These are phyloP conservation scores for Neurospora sp. DNA, from an alignment of 495 filamentous ascomycete genomes.

Conservation along the genomic window DNA sequence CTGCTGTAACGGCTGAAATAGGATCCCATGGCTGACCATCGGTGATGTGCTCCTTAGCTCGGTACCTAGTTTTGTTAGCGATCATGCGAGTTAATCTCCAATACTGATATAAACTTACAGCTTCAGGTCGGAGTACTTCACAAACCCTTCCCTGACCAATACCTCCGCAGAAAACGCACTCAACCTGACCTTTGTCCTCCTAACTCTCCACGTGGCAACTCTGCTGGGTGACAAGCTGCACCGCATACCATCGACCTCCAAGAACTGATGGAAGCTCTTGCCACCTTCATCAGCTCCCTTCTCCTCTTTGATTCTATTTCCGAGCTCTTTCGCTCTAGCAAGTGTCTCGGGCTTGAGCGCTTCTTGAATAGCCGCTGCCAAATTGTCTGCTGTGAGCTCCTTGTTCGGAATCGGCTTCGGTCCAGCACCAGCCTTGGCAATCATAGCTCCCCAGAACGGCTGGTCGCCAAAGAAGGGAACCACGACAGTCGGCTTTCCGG, in stretches of 20 bases:
- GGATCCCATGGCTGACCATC: slow-evolving; percentile 65
- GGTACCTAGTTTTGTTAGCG: slow-evolving; percentile 42
- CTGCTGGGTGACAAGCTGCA: slow-evolving; percentile 56
- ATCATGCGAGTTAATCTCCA: background rate
- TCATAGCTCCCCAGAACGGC: slow-evolving; percentile 74
- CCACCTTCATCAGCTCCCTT: slow-evolving; percentile 53
- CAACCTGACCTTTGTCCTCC: slow-evolving; percentile 49
- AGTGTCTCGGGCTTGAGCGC: slow-evolving; percentile 47
- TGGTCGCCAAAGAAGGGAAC: slow-evolving; percentile 85
- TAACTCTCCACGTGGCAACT: slow-evolving; percentile 61
- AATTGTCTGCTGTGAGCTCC: slow-evolving; percentile 49
- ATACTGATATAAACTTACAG: slow-evolving; percentile 37
- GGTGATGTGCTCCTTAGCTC: slow-evolving; percentile 58
- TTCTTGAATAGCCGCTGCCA: slow-evolving; percentile 52
- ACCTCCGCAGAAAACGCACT: slow-evolving; percentile 61
- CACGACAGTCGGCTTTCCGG: slow-evolving; percentile 61
- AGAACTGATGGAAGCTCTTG: slow-evolving; percentile 57
- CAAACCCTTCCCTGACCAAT: slow-evolving; percentile 48
- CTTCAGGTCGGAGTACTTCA: slow-evolving; percentile 57
- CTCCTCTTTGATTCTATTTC: slow-evolving; percentile 53
- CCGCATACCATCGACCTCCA: slow-evolving; percentile 49
- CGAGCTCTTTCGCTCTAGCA: slow-evolving; percentile 48
- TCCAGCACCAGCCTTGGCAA: slow-evolving; percentile 61
- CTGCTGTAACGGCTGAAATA: slow-evolving; percentile 59
- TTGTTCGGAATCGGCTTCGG: slow-evolving; percentile 62